phyloP scores from a whole-genome alignment of 192 early-diverging fungal species.

The Coemansia sp. region DNA sequence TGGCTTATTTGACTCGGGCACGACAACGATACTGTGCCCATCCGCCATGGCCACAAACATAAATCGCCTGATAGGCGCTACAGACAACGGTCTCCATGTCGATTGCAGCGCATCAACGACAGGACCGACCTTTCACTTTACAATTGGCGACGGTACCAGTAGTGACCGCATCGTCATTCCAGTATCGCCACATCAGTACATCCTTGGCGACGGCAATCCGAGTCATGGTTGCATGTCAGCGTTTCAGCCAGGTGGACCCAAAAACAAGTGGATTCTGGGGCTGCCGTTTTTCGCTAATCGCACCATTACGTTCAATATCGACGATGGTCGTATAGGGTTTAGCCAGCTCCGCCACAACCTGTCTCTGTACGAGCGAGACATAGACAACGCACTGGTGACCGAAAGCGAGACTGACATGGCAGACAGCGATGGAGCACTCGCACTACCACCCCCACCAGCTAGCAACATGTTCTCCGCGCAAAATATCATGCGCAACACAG shows the following conservation, averaged over 20 bases:
- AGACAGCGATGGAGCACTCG: not conserved
- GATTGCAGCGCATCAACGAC: conserved; percentile 37
- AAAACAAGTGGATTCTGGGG: conserved; percentile 51
- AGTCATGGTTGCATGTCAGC: conserved; percentile 54
- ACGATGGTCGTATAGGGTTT: conserved; percentile 46
- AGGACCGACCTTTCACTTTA: conserved; percentile 43
- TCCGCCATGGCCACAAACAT: conserved; percentile 37
- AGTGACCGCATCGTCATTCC: conserved; percentile 10
- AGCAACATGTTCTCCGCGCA: conserved; percentile 5
- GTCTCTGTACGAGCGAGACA: conserved; percentile 3
- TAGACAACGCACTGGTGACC: not conserved
- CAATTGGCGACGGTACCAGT: conserved; percentile 12
- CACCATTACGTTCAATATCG: conserved; percentile 48
- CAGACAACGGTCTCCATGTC: conserved; percentile 40
- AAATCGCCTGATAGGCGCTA: conserved; percentile 50
- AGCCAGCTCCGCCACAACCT: conserved; percentile 6
- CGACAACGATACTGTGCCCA: conserved; percentile 48
- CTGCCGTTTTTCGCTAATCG: conserved; percentile 50
- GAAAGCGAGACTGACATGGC: not conserved
- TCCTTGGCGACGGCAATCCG: conserved; percentile 40
- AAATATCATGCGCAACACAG: not conserved
- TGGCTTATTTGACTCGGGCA: conserved; percentile 49
- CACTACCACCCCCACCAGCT: not conserved
- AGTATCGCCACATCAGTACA: conserved; percentile 40
- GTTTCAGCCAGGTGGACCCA: conserved; percentile 46